Evolutionary conservation across 2,329 filamentous ascomycete species (phyloP), one percentile per base, ranked within the genome.

Genomic region (Colletotrichum simmondsii): DNA sequence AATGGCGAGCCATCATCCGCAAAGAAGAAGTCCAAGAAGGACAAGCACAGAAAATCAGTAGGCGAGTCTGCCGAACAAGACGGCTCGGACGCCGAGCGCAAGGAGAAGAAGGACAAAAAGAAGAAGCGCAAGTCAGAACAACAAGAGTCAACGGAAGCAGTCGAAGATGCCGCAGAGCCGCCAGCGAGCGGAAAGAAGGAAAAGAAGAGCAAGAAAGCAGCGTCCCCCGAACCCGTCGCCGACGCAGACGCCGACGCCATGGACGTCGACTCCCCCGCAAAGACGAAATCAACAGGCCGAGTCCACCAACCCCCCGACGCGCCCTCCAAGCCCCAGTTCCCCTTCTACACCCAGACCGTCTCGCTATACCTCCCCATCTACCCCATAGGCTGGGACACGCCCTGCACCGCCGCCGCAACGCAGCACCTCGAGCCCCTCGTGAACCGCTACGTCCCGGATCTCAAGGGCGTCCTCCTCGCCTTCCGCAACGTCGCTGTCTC

Each of bases 341-440:
- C 95, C 19, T 96, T 97, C 83, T 91, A 92, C 80, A 90, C 91
- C 32, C 92, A 96, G 78, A 95, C 93, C 26, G 90, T 94, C 54
- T 95, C 95, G 2, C 89, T 98, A 77, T 95, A 94, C 83, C 88
- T 95, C 75, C 90, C 93, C 1, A 87, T 97, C 74, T 93, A 91
- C 75, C 93, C 94, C 12, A 85, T 90, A 52, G 92, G 92, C 57
- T 93, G 94, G 83, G 86, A 89, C 73, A 88, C 91, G 71, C 93
- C 94, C 0, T 84, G 95, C 75, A 91, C 93, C 76, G 92, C 91
- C 71, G 88, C 93, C 74, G 91, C 92, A 79, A 90, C 92, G 73
- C 93, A 95, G 78, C 91, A 95, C 79, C 89, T 97, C 69, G 91
- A 91, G 52, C 93, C 93, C 11, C 87, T 95, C 7, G 86, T 95